Evolutionary conservation across 257 asterid species (phyloP), one percentile per base, ranked within the genome.

Genomic region (Linaria vulgaris): DNA sequence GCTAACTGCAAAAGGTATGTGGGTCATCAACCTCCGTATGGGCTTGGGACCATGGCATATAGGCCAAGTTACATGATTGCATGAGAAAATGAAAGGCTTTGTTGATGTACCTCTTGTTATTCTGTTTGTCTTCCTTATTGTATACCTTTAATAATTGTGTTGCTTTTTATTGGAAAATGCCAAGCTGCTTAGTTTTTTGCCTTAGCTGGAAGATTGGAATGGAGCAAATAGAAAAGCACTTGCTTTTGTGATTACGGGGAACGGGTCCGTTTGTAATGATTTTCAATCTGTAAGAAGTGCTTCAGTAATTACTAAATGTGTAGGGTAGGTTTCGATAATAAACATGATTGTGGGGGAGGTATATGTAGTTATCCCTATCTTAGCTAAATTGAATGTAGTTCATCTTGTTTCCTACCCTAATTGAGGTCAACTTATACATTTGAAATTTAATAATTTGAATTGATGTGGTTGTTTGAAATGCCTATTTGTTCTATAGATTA

Each of bases 1-100:
- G 63, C 70, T 65, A n/a, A 51, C 19, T 43, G 24, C 10, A 38
- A 25, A 55, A 16, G 19, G 15, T 14, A 21, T 9, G 56, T 30
- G 22, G 27, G 50, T 63, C 46, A 22, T 17, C 54, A 15, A 15
- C 66, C 39, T 49, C 69, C 46, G 31, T 73, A 52, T 59, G 57
- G 56, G 22, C 25, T 63, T 64, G 19, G 81, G 72, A 67, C 68
- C 74, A 68, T 71, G 50, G 4, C 38, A 13, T 39, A 48, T 52
- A 25, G 17, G 66, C 34, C 67, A 7, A 9, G 0, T 15, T 47
- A 16, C 9, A 20, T 12, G 37, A 6, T 38, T 55, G 5, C 30
- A 15, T 27, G 70, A 17, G 15, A 16, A 20, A 44, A 14, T 63
- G 41, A 37, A 5, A 22, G 50, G 39, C 63, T 53, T 25, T 13